Evolutionary conservation across 108 stramenopile species (phyloP), one percentile per base, ranked within the genome.

Genomic region (Cylindrotheca closterium): DNA sequence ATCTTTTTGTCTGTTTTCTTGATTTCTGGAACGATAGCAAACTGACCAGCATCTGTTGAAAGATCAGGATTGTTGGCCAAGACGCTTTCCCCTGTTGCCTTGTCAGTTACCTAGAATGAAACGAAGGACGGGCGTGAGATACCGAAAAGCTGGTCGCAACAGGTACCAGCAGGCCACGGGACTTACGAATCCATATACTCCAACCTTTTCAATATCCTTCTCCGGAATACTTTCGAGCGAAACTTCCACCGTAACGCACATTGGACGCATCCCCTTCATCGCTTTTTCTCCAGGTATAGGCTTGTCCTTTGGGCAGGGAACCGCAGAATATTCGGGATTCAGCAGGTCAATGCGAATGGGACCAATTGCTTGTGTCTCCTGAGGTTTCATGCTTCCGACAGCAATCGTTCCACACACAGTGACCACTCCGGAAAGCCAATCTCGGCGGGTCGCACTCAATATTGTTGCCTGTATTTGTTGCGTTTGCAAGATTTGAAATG

Each of bases 211-310:
- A 26, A 95, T 62, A 7, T 83, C 78, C 56, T 85, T 81, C 25
- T 77, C 75, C 15, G 79, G 48, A 50, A 50, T 50, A 15, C 75
- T 77, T 7, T 77, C 70, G 46, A 89, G 48, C 45, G 88, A 72
- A 0, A 86, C 91, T 34, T 80, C 73, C 21, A 96, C 96, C 10
- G 82, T 80, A 8, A 96, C 93, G 61, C 96, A 96, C 22, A 96
- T 56, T 5, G 92, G 92, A 33, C 83, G 73, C 84, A 96, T 90
- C 8, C 96, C 96, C 73, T 93, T 90, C 87, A 94, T 94, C 23
- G 96, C 96, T 75, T 93, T 93, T 69, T 96, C 89, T 52, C 96
- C 96, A 1, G 96, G 96, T 51, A 96, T 93, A 33, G 94, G 96
- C 31, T 79, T 88, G 51, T 81, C 75, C 37, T 70, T 80, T 10